Percentiles rank a stretch among this genome's conserved stretches.
These are phyloP conservation scores for Calocera cornea DNA, from an alignment of 768 basidiomycete genomes.

Conservation along the genomic window DNA sequence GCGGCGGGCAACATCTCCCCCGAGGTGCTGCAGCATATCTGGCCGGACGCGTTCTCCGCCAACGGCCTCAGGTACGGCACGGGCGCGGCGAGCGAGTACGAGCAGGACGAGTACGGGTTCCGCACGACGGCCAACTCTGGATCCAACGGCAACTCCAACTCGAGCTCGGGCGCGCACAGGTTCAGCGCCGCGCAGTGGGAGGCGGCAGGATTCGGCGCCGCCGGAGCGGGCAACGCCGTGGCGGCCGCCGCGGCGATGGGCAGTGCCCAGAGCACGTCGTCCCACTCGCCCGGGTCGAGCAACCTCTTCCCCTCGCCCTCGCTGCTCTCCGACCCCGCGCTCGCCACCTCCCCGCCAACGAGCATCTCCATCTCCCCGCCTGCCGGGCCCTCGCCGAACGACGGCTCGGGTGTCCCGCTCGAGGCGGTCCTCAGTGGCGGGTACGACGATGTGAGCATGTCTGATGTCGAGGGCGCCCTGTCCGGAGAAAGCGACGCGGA, in stretches of 20 bases:
- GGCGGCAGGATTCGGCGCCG: background rate
- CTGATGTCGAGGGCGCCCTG: background rate
- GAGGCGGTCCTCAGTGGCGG: background rate
- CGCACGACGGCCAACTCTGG: background rate
- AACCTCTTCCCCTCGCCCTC: background rate
- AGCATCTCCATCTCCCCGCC: background rate
- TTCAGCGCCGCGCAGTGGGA: too few species aligned
- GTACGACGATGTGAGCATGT: background rate
- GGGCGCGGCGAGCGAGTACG: background rate
- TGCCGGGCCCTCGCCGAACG: background rate
- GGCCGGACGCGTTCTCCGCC: background rate
- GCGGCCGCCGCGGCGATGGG: background rate
- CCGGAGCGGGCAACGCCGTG: background rate
- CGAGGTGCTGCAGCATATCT: slow-evolving; percentile 2
- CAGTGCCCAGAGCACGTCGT: background rate
- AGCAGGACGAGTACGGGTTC: slow-evolving; percentile 1
- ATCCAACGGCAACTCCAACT: too few species aligned
- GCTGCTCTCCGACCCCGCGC: background rate
- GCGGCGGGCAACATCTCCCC: background rate
- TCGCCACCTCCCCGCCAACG: background rate
- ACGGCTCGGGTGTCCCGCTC: background rate
- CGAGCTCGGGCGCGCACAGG: too few species aligned
- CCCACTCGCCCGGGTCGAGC: background rate
- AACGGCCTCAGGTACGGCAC: background rate
- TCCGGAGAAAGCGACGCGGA: background rate